These are phyloP conservation scores for Blastomyces emzantsi DNA, from an alignment of 2,329 filamentous ascomycete genomes.

Conservation along the genomic window DNA sequence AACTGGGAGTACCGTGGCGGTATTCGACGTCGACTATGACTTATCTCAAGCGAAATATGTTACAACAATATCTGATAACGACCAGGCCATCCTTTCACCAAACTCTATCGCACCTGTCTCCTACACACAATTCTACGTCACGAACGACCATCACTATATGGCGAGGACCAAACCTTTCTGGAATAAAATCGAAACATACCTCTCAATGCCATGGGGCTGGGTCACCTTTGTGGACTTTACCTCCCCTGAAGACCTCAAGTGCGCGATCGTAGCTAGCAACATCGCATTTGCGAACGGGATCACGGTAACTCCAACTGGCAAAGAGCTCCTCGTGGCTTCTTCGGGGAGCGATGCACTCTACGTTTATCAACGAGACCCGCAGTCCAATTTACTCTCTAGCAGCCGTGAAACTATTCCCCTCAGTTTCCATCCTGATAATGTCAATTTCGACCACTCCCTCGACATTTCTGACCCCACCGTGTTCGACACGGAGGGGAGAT, in stretches of 20 bases:
- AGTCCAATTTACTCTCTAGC: constrained; percentile 14
- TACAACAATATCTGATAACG: constrained; percentile 13
- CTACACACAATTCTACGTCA: constrained; percentile 17
- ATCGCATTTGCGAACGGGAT: constrained; percentile 17
- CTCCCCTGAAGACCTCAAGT: constrained; percentile 8
- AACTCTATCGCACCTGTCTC: constrained; percentile 15
- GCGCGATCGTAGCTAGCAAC: constrained; percentile 12
- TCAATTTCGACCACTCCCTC: constrained; percentile 16
- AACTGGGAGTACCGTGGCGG: constrained; percentile 12
- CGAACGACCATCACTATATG: constrained; percentile 16
- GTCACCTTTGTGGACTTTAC: constrained; percentile 16
- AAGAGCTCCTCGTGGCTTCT: constrained; percentile 16
- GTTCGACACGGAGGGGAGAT: constrained; percentile 15
- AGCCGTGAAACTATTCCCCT: constrained; percentile 11
- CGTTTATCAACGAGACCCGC: constrained; percentile 15
- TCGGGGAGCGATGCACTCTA: constrained; percentile 11
- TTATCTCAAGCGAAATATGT: constrained; percentile 13
- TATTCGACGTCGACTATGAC: constrained; percentile 18
- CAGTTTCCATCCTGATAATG: constrained; percentile 16
- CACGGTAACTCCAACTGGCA: constrained; percentile 15
- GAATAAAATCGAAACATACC: constrained; percentile 12
- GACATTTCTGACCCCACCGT: constrained; percentile 13
- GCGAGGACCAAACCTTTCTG: constrained; percentile 14
- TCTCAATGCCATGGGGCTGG: constrained; percentile 15
- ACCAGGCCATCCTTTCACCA: constrained; percentile 15